Conservation (phyloP, 495 filamentous ascomycete genomes). For the Neurospora sp. region DNA sequence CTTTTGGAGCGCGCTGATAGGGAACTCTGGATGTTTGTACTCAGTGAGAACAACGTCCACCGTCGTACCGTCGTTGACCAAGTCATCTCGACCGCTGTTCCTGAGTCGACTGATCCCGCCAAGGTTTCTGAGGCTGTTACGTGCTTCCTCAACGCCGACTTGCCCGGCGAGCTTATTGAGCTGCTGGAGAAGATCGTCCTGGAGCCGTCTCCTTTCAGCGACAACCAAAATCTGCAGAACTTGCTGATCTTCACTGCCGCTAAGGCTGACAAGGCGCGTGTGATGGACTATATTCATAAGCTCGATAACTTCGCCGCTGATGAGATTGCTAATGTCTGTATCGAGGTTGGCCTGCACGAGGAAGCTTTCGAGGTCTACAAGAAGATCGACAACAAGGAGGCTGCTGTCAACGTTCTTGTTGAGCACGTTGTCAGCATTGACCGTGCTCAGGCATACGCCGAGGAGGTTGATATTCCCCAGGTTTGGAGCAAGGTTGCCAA, state of each 20-base stretch:
- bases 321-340: slow-evolving; percentile 88
- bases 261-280: slow-evolving; percentile 87
- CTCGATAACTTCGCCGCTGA: slow-evolving; percentile 81
- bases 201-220: slow-evolving; percentile 93
- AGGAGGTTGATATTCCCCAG: slow-evolving; percentile 87
- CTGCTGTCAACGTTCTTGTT: slow-evolving; percentile 84
- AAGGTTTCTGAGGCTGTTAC: slow-evolving; percentile 93
- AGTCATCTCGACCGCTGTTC: slow-evolving; percentile 92
- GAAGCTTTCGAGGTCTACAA: slow-evolving; percentile 99
- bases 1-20: slow-evolving; percentile 80
- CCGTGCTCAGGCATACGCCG: slow-evolving; percentile 90
- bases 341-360: slow-evolving; percentile 87
- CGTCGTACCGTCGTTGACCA: slow-evolving; percentile 90
- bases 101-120: slow-evolving; percentile 85
- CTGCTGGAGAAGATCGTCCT: slow-evolving; percentile 98
- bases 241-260: slow-evolving; percentile 93
- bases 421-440: slow-evolving; percentile 98
- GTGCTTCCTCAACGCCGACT: slow-evolving; percentile 79
- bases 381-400: slow-evolving; percentile 82
- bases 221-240: slow-evolving; percentile 94
- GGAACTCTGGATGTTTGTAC: slow-evolving; percentile 90
- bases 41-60: slow-evolving; percentile 91
- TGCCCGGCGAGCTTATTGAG: slow-evolving; percentile 92
- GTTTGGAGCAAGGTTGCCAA: slow-evolving; percentile 99
- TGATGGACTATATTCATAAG: slow-evolving; percentile 95